Conservation (phyloP, 805 yeast species). For the Kodamaea lidongshanica region DNA sequence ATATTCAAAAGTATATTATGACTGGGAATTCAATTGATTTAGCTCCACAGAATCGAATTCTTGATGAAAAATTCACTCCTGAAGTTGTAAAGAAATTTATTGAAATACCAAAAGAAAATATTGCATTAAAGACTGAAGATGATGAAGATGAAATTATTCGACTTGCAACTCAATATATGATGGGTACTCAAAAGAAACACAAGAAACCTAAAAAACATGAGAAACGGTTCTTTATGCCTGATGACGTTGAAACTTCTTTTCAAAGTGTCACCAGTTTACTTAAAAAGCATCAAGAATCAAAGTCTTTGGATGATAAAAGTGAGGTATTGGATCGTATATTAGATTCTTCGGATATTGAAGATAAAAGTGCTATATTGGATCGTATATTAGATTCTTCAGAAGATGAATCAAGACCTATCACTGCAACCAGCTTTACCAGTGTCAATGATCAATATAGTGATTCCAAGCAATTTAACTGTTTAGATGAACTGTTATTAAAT, state of each 20-base stretch:
- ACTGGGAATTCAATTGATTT: constrained; percentile 39
- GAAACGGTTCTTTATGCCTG: constrained; percentile 68
- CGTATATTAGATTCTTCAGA: constrained; percentile 13
- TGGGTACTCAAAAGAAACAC: constrained; percentile 21
- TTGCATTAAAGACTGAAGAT: constrained; percentile 48
- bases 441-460: too few relatives aligned
- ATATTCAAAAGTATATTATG: constrained; percentile 65
- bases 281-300: constrained; percentile 1
- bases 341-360: constrained; percentile 15
- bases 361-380: constrained; percentile 9
- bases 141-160: constrained; percentile 61
- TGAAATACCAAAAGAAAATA: constrained; percentile 66
- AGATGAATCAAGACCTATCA: constrained; percentile 11
- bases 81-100: constrained; percentile 50
- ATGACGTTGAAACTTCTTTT: constrained; percentile 62
- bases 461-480: too few relatives aligned
- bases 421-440: too few relatives aligned
- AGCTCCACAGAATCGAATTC: constrained; percentile 53
- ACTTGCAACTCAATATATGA: constrained; percentile 61
- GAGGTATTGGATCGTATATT: constrained; percentile 13
- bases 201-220: constrained; percentile 13
- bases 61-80: constrained; percentile 58
- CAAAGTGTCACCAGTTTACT: constrained; percentile 46
- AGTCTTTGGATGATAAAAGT: constrained; percentile 4
- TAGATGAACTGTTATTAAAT: too few relatives aligned